Conservation (phyloP, 2,329 filamentous ascomycete species). For the Colletotrichum tabaci region DNA sequence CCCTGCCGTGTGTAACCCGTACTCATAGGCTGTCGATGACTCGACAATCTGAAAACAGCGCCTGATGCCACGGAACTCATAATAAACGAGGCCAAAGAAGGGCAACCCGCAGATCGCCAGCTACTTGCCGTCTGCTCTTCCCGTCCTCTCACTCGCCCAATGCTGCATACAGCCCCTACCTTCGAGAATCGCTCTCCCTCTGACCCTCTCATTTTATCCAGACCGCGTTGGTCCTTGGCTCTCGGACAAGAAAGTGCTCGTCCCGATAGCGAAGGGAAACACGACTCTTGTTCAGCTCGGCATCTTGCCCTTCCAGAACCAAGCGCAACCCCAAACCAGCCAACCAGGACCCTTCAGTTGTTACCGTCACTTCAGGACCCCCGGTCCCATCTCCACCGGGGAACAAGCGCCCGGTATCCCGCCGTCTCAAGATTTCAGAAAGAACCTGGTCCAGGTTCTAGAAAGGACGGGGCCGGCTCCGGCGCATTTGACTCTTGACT, state of each 20-base stretch:
- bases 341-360: slow-evolving; percentile 22
- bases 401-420: slow-evolving; percentile 37
- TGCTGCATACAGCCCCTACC: background rate
- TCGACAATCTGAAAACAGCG: background rate
- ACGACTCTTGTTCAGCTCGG: slow-evolving; percentile 24
- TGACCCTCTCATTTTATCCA: background rate
- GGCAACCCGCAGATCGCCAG: background rate
- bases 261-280: slow-evolving; percentile 5
- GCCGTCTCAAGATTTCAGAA: slow-evolving; percentile 40
- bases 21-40: no score
- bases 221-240: background rate
- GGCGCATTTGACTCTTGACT: slow-evolving; percentile 33
- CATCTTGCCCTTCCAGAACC: background rate
- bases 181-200: background rate
- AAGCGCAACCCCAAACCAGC: slow-evolving; percentile 13
- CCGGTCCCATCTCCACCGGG: slow-evolving; percentile 37
- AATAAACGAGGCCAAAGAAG: background rate
- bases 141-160: background rate
- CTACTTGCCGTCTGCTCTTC: background rate
- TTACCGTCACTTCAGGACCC: slow-evolving; percentile 32
- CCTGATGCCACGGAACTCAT: background rate
- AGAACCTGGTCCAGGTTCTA: slow-evolving; percentile 37
- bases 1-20: background rate
- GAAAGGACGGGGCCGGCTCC: slow-evolving; percentile 32
- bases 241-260: background rate